Evolutionary conservation across 768 basidiomycete genomes (phyloP).

Genomic region (Daedaleopsis sinensis): DNA sequence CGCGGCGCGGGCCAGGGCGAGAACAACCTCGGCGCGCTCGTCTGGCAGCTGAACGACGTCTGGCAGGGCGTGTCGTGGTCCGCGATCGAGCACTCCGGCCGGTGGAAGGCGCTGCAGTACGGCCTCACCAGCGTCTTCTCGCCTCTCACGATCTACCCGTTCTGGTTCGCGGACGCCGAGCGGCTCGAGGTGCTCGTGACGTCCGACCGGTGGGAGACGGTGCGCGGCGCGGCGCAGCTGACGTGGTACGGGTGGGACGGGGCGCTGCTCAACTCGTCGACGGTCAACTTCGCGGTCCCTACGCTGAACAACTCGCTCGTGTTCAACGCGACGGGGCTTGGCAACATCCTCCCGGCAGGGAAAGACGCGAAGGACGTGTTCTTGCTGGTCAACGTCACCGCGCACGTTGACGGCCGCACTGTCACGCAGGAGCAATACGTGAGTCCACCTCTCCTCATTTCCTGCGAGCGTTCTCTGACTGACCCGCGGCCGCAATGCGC

Average conservation of each 20-base stretch:
- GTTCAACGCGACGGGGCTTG: conserved; percentile 42
- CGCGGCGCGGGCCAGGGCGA: conserved; percentile 60
- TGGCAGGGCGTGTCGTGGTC: conserved; percentile 64
- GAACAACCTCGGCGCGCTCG: conserved; percentile 59
- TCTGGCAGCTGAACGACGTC: conserved; percentile 65
- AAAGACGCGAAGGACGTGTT: conserved; percentile 47
- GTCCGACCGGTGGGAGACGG: conserved; percentile 53
- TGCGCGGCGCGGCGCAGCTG: conserved; percentile 49
- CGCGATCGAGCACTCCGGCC: conserved; percentile 56
- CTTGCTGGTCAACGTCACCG: conserved; percentile 53
- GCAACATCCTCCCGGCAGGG: conserved; percentile 48
- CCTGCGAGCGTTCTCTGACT: background rate
- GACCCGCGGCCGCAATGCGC: conserved; percentile 20
- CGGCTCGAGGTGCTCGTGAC: conserved; percentile 51
- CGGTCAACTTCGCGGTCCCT: conserved; percentile 45
- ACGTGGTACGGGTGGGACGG: conserved; percentile 65
- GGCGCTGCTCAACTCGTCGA: conserved; percentile 40
- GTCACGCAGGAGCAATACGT: conserved; percentile 60
- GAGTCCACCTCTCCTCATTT: conserved; percentile 21
- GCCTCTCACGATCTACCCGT: conserved; percentile 54
- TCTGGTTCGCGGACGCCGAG: conserved; percentile 54
- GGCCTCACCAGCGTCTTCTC: conserved; percentile 47
- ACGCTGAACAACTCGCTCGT: conserved; percentile 54
- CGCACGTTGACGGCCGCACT: conserved; percentile 38
- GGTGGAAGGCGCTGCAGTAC: conserved; percentile 64